A percentile compares a stretch with the other conserved stretches of the same genome.
phyloP scores from a whole-genome alignment of 2,329 filamentous ascomycete genomes.

The Aquanectria penicillioides region DNA sequence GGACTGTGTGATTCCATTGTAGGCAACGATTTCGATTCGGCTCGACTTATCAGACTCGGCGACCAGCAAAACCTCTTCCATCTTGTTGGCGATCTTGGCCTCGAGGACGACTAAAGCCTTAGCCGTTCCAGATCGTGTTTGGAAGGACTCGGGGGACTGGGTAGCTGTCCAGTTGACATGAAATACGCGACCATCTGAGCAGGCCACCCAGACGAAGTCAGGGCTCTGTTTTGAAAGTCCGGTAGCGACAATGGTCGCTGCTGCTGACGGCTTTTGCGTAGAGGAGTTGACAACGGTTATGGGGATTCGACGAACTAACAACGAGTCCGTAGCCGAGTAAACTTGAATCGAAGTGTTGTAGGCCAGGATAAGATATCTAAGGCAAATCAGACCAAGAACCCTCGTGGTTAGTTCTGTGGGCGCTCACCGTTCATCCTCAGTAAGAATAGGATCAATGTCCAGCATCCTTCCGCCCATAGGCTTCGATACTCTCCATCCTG shows the following conservation, averaged over 20 bases:
- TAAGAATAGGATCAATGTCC: constrained; percentile 71
- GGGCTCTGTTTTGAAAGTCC: constrained; percentile 50
- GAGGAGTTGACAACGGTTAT: constrained; percentile 50
- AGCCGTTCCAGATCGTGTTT: constrained; percentile 54
- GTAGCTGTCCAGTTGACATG: constrained; percentile 66
- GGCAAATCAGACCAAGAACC: constrained; percentile 24
- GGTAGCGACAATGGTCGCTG: constrained; percentile 54
- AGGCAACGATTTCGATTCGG: constrained; percentile 56
- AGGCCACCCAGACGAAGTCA: constrained; percentile 68
- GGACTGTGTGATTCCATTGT: constrained; percentile 48
- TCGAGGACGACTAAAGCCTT: constrained; percentile 57
- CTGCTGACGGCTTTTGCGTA: constrained; percentile 33
- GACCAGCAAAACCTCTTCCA: constrained; percentile 58
- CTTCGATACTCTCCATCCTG: constrained; percentile 69
- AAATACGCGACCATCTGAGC: constrained; percentile 66
- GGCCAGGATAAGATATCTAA: constrained; percentile 77
- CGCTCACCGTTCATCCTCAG: constrained; percentile 68
- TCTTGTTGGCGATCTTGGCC: constrained; percentile 46
- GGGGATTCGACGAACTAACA: constrained; percentile 78
- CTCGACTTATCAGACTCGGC: constrained; percentile 53
- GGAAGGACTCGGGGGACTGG: constrained; percentile 54
- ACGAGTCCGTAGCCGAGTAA: constrained; percentile 83
- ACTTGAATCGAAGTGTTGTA: constrained; percentile 81
- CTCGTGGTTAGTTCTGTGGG: neutral
- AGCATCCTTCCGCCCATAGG: constrained; percentile 74